Conservation (phyloP, 108 stramenopile species). For the Skeletonema costatum region DNA sequence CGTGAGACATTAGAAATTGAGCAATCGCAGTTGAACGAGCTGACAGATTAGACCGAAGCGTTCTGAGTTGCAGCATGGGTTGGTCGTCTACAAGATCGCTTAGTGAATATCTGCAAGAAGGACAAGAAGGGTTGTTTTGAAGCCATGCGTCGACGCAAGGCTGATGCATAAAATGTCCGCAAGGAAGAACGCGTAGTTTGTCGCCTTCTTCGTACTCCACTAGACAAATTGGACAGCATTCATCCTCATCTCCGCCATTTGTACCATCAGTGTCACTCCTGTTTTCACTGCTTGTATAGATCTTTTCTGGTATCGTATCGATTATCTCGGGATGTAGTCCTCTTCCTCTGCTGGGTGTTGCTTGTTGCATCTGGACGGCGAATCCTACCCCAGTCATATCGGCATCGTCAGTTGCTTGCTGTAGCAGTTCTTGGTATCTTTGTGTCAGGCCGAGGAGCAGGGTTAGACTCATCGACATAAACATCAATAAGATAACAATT, state of each 20-base stretch:
- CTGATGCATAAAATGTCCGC: slow-evolving; percentile 60
- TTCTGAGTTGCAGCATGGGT: slow-evolving; percentile 40
- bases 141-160: slow-evolving; percentile 69
- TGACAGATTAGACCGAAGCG: slow-evolving; percentile 38
- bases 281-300: slow-evolving; percentile 20
- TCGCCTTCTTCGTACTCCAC: slow-evolving; percentile 67
- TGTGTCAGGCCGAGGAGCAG: slow-evolving; percentile 45
- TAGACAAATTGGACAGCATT: slow-evolving; percentile 65
- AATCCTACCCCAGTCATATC: slow-evolving; percentile 12
- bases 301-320: slow-evolving; percentile 56
- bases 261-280: slow-evolving; percentile 17
- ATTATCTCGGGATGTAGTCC: slow-evolving; percentile 54
- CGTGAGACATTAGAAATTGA: slow-evolving; percentile 18
- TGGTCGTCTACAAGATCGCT: slow-evolving; percentile 49
- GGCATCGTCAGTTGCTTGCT: slow-evolving; percentile 43
- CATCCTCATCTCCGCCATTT: slow-evolving; percentile 36
- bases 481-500: slow-evolving; percentile 55
- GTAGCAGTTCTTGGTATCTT: slow-evolving; percentile 42
- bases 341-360: slow-evolving; percentile 28
- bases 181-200: slow-evolving; percentile 58
- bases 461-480: slow-evolving; percentile 53
- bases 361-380: slow-evolving; percentile 18
- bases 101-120: slow-evolving; percentile 49
- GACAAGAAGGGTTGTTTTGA: slow-evolving; percentile 40
- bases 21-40: slow-evolving; percentile 17